Base-by-base conservation (phyloP, 2,329 filamentous ascomycete species). In the Hirsutella thompsonii region DNA sequence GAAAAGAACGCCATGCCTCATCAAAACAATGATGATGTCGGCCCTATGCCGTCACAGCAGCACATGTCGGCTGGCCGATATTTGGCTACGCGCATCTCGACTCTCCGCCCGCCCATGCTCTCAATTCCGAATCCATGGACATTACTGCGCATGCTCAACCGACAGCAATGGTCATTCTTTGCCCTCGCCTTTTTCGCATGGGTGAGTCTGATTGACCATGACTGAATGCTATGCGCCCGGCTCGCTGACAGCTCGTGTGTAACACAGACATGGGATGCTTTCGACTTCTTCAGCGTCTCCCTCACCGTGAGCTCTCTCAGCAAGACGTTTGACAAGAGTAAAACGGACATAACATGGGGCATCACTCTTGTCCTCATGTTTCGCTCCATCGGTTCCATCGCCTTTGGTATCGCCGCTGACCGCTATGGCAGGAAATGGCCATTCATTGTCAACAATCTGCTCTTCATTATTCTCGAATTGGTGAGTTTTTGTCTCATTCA, bases 361-460 rank as follows among this genome's bases (percentile, higher is more conserved):
- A 79, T 80, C 49, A 79, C 76, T 0, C 61, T 79, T 5, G 74
- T 77, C 1, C 63, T 79, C 39, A 77, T 79, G 71, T 68, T 79
- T 46, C 69, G 75, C 42, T 72, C 72, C 5, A 59, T 74, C 10
- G 74, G 74, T 0, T 69, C 72, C 4, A 57, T 74, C 35, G 18
- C 66, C 9, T 77, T 77, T 41, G 74, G 74, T 46, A 62, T 75
- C 20, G 68, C 68, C 0, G 60, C 67, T 18, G 74, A 78, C 57
- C 64, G 70, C 29, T 78, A 73, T 47, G 74, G 74, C 4, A 61
- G 74, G 37, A 76, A 75, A 53, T 85, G 82, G 79, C 82, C 82
- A 1, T 86, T 88, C 63, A 70, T 88, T 13, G 54, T 82, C 44
- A 88, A 88, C 61, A 83, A 87, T 59, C 45, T 85, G 19, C 66